These are phyloP conservation scores for Tetrastigma voinierianum DNA, from an alignment of 164 flowering plant species.

Conservation along the genomic window DNA sequence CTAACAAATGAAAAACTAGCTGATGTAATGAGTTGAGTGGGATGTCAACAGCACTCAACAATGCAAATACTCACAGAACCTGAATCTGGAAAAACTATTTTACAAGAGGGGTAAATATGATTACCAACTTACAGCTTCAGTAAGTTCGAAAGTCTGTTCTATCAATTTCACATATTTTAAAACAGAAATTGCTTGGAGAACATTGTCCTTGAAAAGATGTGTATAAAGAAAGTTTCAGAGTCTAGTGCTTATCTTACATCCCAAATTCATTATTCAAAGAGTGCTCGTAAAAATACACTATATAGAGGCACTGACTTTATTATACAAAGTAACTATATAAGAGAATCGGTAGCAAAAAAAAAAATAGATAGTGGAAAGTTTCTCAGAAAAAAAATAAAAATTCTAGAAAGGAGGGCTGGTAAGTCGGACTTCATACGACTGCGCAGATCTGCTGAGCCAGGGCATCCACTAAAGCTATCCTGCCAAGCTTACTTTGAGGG, in stretches of 20 bases:
- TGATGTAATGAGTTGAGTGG: neutral
- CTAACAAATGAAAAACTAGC: neutral
- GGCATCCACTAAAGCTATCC: conserved; percentile 89
- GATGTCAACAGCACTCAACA: neutral
- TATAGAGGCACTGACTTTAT: too few species aligned
- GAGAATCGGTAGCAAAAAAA: neutral
- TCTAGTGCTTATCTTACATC: too few species aligned
- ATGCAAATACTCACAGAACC: neutral
- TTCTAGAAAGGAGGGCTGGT: conserved; percentile 93
- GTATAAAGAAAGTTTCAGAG: too few species aligned
- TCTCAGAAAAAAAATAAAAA: conserved; percentile 19
- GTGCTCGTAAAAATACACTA: neutral
- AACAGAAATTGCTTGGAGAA: too few species aligned
- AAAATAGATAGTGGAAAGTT: neutral
- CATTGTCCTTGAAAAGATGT: too few species aligned
- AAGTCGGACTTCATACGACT: conserved; percentile 91
- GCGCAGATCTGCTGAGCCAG: conserved; percentile 85
- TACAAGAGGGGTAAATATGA: too few species aligned
- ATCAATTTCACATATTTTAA: too few species aligned
- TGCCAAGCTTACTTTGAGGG: conserved; percentile 91
- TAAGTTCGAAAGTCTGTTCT: too few species aligned
- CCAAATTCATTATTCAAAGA: too few species aligned
- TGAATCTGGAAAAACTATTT: too few species aligned
- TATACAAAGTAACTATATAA: neutral
- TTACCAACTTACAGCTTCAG: neutral